Percentiles rank a stretch among this genome's conserved stretches.
phyloP scores from a whole-genome alignment of 2,329 filamentous ascomycete genomes.

The Coniochaeta sp. region DNA sequence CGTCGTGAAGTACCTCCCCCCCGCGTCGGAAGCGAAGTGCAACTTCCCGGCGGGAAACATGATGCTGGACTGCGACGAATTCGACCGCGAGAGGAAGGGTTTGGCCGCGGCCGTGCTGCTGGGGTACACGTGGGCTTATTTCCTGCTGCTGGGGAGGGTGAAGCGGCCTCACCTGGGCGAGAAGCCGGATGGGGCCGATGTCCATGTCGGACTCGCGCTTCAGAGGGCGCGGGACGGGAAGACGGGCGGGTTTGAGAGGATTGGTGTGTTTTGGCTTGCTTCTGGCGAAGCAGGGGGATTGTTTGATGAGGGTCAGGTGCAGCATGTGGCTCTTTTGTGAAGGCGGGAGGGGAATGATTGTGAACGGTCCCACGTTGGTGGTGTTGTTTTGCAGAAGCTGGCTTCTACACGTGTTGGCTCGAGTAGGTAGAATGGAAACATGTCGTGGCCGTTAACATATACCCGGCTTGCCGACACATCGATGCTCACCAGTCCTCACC shows the following conservation, averaged over 20 bases:
- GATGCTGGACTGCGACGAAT: slow-evolving; percentile 1
- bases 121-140: neutral
- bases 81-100: neutral
- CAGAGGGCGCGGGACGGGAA: neutral
- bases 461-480: too few relatives aligned
- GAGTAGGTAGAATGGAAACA: too few relatives aligned
- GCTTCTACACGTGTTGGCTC: too few relatives aligned
- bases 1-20: too few relatives aligned
- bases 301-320: neutral
- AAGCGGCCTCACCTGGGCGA: neutral
- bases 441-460: too few relatives aligned
- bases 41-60: neutral
- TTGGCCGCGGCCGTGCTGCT: neutral
- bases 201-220: neutral
- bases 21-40: too few relatives aligned
- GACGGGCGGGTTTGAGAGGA: neutral
- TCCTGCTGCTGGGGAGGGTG: slow-evolving; percentile 2
- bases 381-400: too few relatives aligned
- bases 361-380: too few relatives aligned
- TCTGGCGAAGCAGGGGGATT: neutral
- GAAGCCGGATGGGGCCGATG: neutral
- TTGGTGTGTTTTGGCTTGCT: neutral
- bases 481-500: too few relatives aligned
- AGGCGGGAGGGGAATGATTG: neutral
- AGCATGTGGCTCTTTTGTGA: neutral